A percentile compares a stretch with the other conserved stretches of the same genome.
Evolutionary conservation across 2,329 filamentous ascomycete genomes (phyloP).

Genomic region (Colletotrichum caudatum): DNA sequence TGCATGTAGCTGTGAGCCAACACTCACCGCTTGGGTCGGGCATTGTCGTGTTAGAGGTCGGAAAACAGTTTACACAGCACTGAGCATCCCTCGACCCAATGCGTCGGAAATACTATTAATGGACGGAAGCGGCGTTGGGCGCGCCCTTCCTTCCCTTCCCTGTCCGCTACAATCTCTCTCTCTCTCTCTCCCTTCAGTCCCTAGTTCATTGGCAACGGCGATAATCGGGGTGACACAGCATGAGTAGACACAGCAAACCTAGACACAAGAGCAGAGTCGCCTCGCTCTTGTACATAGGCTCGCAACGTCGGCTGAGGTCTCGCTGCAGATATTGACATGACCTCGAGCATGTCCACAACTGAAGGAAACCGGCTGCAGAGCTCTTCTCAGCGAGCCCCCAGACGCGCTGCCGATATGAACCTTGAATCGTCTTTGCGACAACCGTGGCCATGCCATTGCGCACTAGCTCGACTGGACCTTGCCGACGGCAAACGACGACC

Average conservation of each 20-base stretch:
- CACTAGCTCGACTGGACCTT: not conserved
- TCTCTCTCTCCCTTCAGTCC: not conserved
- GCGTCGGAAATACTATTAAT: not conserved
- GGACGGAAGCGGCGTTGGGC: not conserved
- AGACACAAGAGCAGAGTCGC: not conserved
- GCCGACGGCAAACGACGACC: not conserved
- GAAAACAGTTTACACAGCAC: not conserved
- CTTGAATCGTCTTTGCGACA: not conserved
- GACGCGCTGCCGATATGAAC: not conserved
- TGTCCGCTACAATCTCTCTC: too few relatives aligned
- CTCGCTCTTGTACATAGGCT: not conserved
- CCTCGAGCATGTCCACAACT: not conserved
- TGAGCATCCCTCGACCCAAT: not conserved
- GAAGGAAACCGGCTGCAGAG: not conserved
- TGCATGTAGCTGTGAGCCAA: not conserved
- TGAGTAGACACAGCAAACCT: not conserved
- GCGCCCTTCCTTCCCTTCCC: not conserved
- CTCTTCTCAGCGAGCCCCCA: not conserved
- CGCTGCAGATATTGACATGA: not conserved
- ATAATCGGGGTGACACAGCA: not conserved
- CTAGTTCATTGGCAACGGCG: not conserved
- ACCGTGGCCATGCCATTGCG: not conserved
- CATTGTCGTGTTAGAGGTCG: not conserved
- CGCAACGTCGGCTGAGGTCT: not conserved
- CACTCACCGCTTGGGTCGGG: not conserved